Percentiles rank a stretch among this genome's conserved stretches.
Evolutionary conservation across 225 moss, liverwort and hornwort genomes (phyloP).

Genomic region (Straminergon stramineum): DNA sequence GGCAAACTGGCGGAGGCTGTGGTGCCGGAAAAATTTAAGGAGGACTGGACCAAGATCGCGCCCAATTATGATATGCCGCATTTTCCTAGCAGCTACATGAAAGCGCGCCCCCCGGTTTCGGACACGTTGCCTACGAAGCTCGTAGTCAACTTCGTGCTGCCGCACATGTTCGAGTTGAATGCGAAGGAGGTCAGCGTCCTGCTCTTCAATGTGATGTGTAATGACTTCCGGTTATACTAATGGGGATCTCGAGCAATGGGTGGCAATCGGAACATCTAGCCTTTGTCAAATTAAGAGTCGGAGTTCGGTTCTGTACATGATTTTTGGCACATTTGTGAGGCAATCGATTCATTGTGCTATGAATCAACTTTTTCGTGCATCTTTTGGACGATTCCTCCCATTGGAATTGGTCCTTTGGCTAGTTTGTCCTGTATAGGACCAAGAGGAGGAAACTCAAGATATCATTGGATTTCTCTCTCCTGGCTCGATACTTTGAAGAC

Average conservation of each 20-base stretch:
- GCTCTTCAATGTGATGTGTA: background rate
- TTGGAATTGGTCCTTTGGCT: background rate
- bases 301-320: background rate
- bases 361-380: background rate
- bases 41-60: constrained; percentile 65
- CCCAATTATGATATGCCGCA: constrained; percentile 64
- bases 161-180: constrained; percentile 22
- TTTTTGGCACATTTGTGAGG: background rate
- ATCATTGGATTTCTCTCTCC: background rate
- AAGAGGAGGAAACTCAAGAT: background rate
- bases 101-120: constrained; percentile 46
- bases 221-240: background rate
- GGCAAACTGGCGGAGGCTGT: background rate
- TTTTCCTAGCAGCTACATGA: constrained; percentile 59
- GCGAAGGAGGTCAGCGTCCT: constrained; percentile 40
- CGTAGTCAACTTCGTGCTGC: constrained; percentile 64
- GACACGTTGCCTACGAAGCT: constrained; percentile 54
- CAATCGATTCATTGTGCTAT: background rate
- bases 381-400: background rate
- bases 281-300: background rate
- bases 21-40: constrained; percentile 48
- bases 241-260: background rate
- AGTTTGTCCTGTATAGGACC: background rate
- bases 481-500: background rate
- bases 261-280: background rate